These are phyloP conservation scores for Saussurea involucrata DNA, from an alignment of 129 eudicot species.

Conservation along the genomic window DNA sequence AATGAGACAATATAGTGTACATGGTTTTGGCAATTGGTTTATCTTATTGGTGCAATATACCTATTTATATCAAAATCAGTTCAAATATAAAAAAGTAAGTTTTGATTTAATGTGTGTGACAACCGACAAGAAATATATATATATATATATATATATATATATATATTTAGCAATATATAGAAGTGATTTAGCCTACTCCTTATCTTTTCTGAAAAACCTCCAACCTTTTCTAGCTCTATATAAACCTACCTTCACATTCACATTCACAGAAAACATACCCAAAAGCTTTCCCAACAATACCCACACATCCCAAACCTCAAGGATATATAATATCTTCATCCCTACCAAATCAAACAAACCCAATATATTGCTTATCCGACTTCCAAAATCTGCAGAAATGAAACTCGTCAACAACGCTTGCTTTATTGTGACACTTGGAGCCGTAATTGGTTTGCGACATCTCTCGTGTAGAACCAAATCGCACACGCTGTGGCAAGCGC, in stretches of 20 bases:
- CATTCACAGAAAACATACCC: neutral
- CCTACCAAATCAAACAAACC: neutral
- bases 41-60: neutral
- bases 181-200: neutral
- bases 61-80: neutral
- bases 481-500: constrained; percentile 16
- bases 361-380: neutral
- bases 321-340: neutral
- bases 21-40: constrained; percentile 8
- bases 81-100: neutral
- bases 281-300: neutral
- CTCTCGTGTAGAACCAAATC: constrained; percentile 19
- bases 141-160: neutral
- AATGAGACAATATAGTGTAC: constrained; percentile 16
- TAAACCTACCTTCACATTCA: constrained; percentile 15
- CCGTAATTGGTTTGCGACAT: constrained; percentile 28
- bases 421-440: constrained; percentile 28
- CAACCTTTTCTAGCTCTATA: constrained; percentile 22
- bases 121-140: too few relatives aligned
- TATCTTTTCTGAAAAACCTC: neutral
- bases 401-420: constrained; percentile 31
- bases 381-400: constrained; percentile 14
- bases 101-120: neutral
- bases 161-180: neutral
- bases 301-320: neutral